Evolutionary conservation across 306 rosid genomes (phyloP).

Genomic region (Oxytropis ochrocephala): DNA sequence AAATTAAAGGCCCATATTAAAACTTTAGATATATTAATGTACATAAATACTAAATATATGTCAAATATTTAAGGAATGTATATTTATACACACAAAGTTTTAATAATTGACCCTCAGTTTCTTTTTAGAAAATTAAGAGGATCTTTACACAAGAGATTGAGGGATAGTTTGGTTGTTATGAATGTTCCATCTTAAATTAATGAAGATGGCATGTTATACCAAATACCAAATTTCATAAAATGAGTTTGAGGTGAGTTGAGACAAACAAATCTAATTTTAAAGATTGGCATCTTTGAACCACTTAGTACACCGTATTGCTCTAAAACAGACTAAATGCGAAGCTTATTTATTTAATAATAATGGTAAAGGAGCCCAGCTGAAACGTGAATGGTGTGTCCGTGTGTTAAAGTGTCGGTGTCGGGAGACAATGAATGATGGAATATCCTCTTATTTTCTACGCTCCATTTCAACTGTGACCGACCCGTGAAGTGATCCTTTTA

Average conservation of each 20-base stretch:
- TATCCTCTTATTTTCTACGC: slow-evolving; percentile 7
- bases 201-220: background rate
- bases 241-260: too few relatives aligned
- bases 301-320: too few relatives aligned
- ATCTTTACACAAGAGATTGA: background rate
- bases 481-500: background rate
- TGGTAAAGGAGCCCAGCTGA: slow-evolving; percentile 7
- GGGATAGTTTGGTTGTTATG: background rate
- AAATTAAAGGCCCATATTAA: too few relatives aligned
- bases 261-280: background rate
- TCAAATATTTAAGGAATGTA: too few relatives aligned
- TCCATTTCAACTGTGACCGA: slow-evolving; percentile 11
- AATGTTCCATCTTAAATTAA: background rate
- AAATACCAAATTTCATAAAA: too few relatives aligned
- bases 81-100: too few relatives aligned
- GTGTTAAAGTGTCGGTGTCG: slow-evolving; percentile 36
- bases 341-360: background rate
- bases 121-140: too few relatives aligned
- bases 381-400: slow-evolving; percentile 18
- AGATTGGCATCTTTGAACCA: too few relatives aligned
- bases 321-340: background rate
- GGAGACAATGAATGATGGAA: slow-evolving; percentile 9
- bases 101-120: too few relatives aligned
- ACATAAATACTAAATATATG: too few relatives aligned
- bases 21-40: too few relatives aligned